Conservation (phyloP, 2,329 filamentous ascomycete species). For the Epichloe uncinata region DNA sequence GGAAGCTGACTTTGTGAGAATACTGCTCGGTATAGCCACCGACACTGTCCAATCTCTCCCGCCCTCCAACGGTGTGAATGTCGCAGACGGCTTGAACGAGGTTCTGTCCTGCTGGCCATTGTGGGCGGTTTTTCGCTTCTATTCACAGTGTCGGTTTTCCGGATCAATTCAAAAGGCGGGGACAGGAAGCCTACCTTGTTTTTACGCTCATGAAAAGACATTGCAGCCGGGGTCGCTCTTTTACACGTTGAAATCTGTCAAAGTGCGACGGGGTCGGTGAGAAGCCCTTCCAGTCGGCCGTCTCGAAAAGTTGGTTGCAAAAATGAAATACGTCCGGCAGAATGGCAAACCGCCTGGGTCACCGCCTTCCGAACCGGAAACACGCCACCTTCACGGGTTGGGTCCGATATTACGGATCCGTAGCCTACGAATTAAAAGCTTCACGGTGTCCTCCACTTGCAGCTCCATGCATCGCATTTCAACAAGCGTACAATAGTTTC, state of each 20-base stretch:
- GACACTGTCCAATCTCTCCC: slow-evolving; percentile 63
- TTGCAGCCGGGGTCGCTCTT: slow-evolving; percentile 6
- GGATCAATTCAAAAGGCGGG: background rate
- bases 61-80: slow-evolving; percentile 49
- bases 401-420: background rate
- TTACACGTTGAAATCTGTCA: background rate
- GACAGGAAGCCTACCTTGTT: slow-evolving; percentile 13
- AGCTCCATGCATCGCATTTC: background rate
- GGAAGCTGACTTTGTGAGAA: slow-evolving; percentile 52
- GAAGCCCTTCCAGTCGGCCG: background rate
- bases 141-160: slow-evolving; percentile 1
- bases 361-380: slow-evolving; percentile 11
- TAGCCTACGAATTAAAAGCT: no score
- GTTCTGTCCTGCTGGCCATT: slow-evolving; percentile 26
- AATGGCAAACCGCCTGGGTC: slow-evolving; percentile 6
- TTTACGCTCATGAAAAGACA: slow-evolving; percentile 21
- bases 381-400: background rate
- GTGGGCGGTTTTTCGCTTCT: slow-evolving; percentile 39
- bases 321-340: slow-evolving; percentile 15
- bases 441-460: background rate
- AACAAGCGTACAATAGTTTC: background rate
- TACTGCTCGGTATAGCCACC: slow-evolving; percentile 64
- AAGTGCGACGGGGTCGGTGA: background rate
- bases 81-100: slow-evolving; percentile 50
- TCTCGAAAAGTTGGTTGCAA: slow-evolving; percentile 11